A percentile compares a stretch with the other conserved stretches of the same genome.
phyloP scores from a whole-genome alignment of 1,284 basidiomycete species.

The Tranzscheliella williamsii region DNA sequence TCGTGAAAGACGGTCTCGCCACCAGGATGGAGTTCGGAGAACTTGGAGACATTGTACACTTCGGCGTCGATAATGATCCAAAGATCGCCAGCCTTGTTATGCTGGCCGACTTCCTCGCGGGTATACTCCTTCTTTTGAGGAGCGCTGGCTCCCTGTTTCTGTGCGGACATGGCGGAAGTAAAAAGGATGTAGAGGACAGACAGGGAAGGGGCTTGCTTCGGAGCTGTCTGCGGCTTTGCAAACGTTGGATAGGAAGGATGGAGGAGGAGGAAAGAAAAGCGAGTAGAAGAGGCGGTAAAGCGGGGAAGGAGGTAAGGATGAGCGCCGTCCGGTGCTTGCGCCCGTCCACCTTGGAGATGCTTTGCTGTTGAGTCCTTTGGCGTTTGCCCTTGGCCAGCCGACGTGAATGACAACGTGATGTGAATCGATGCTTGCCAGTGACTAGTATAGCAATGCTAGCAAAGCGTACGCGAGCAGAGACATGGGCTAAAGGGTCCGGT shows the following conservation, averaged over 20 bases:
- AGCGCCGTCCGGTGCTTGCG: too few relatives aligned
- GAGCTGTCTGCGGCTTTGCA: neutral
- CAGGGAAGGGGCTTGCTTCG: neutral
- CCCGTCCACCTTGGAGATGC: too few relatives aligned
- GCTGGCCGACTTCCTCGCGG: conserved; percentile 79
- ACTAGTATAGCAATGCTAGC: too few relatives aligned
- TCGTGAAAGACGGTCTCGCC: conserved; percentile 57
- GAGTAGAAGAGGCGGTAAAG: neutral
- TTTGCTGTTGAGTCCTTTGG: too few relatives aligned
- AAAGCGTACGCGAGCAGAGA: too few relatives aligned
- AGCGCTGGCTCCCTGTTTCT: conserved; percentile 31
- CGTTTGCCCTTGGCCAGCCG: too few relatives aligned
- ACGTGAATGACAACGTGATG: too few relatives aligned
- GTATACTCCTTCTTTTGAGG: conserved; percentile 66
- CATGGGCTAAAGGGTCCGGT: too few relatives aligned
- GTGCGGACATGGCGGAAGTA: conserved; percentile 23
- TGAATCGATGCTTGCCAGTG: too few relatives aligned
- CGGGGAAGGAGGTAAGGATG: neutral
- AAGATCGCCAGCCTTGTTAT: conserved; percentile 84
- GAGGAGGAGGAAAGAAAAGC: neutral
- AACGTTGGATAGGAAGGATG: neutral
- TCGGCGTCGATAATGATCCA: conserved; percentile 72
- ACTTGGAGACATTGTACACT: conserved; percentile 60
- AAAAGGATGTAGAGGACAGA: conserved; percentile 1
- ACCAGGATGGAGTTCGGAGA: conserved; percentile 57